Conservation (phyloP, 2,329 filamentous ascomycete genomes). For the Alternaria panax region DNA sequence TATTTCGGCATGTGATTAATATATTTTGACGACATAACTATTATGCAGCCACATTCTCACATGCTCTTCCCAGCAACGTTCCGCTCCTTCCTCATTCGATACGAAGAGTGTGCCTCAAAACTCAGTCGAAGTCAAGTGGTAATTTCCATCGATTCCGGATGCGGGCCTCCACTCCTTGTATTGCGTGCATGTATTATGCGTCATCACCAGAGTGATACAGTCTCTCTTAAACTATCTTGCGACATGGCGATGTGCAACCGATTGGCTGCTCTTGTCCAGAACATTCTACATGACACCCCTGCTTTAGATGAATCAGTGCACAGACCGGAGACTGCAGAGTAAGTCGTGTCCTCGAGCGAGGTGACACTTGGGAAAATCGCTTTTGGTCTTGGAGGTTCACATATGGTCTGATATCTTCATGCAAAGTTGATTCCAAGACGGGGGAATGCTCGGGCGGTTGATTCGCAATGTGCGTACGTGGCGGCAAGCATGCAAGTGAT, state of each 20-base stretch:
- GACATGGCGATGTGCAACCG: constrained; percentile 1
- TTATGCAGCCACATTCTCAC: constrained; percentile 7
- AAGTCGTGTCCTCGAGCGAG: constrained; percentile 13
- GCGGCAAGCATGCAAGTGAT: constrained; percentile 19
- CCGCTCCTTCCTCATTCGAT: constrained; percentile 13
- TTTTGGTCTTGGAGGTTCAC: constrained; percentile 4
- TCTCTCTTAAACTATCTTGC: constrained; percentile 7
- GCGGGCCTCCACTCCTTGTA: constrained; percentile 9
- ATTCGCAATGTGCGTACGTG: constrained; percentile 13
- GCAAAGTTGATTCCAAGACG: neutral
- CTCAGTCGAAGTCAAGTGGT: constrained; percentile 7
- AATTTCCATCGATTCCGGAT: constrained; percentile 15
- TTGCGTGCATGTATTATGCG: constrained; percentile 14
- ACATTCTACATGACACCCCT: constrained; percentile 15
- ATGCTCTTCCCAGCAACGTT: neutral
- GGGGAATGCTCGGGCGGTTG: constrained; percentile 11
- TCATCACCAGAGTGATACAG: constrained; percentile 21
- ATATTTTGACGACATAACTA: constrained; percentile 3
- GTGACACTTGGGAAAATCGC: constrained; percentile 7
- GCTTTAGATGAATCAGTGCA: constrained; percentile 15
- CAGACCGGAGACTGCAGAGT: neutral
- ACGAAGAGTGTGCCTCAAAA: constrained; percentile 3
- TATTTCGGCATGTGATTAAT: constrained; percentile 1
- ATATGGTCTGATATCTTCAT: constrained; percentile 6
- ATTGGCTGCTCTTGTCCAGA: constrained; percentile 11